Evolutionary conservation across 2,329 filamentous ascomycete genomes (phyloP), one percentile per base, ranked within the genome.

Genomic region (Leptographium procerum): DNA sequence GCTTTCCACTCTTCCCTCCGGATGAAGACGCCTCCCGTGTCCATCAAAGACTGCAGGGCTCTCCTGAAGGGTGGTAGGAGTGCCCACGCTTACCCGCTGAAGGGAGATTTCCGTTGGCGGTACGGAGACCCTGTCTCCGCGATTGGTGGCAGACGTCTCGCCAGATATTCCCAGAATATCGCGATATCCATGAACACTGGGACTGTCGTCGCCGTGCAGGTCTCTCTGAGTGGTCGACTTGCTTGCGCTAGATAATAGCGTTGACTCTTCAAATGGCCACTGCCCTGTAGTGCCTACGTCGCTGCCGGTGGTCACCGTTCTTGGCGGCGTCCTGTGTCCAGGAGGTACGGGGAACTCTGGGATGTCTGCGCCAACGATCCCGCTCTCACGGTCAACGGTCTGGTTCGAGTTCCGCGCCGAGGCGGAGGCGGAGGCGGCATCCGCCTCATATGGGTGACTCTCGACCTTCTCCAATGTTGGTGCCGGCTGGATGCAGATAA

Each of bases 221-320:
- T 28, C 22, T 10, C 16, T n/a, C 14, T 3, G 19, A 24, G 29
- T 45, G n/a, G 28, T 16, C 34, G 48, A 11, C 3, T 7, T 33
- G 51, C 34, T 60, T 36, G 47, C 58, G 28, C 59, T 60, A 9
- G 63, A 64, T n/a, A 56, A 26, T 52, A 61, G 33, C 13, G 62
- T 64, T 1, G 59, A 61, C 50, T 61, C 61, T 10, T 61, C 61
- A 59, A 64, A 64, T 0, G 60, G 63, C 63, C 63, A 64, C 26
- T 62, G 60, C 1, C 57, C 45, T 2, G 57, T 33, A 11, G 29
- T 22, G 2, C 16, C 34, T 6, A 36, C 50, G 8, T 53, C 55
- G 24, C 31, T 57, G 14, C 34, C 48, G 3, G 24, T 16, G 11
- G 51, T n/a, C 8, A 36, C 24, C 24, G 36, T 19, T 31, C 36